A percentile compares a stretch with the other conserved stretches of the same genome.
Evolutionary conservation across 768 basidiomycete species (phyloP).

Genomic region (Fistulinella prunicolor): DNA sequence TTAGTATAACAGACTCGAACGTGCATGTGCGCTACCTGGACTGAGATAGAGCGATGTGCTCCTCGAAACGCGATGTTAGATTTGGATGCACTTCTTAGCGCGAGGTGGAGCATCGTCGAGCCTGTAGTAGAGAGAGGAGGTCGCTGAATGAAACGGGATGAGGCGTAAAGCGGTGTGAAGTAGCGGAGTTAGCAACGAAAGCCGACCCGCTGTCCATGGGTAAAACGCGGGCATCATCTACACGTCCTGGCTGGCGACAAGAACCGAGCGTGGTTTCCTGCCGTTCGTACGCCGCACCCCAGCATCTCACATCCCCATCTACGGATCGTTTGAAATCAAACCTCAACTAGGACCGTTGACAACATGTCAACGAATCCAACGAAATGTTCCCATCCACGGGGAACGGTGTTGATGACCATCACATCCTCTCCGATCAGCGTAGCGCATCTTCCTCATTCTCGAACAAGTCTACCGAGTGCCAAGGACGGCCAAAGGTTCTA

Average conservation of each 20-base stretch:
- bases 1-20: slow-evolving; percentile 27
- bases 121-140: neutral
- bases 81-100: slow-evolving; percentile 16
- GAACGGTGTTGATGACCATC: slow-evolving; percentile 44
- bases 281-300: slow-evolving; percentile 28
- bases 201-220: neutral
- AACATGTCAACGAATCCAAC: no score
- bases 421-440: slow-evolving; percentile 33
- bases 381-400: slow-evolving; percentile 59
- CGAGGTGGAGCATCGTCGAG: slow-evolving; percentile 23
- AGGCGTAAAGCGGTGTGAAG: slow-evolving; percentile 6
- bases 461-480: slow-evolving; percentile 44
- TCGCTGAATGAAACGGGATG: slow-evolving; percentile 5
- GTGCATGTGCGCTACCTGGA: slow-evolving; percentile 47
- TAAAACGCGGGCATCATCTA: neutral
- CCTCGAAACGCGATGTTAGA: slow-evolving; percentile 15
- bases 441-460: slow-evolving; percentile 38
- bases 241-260: no score
- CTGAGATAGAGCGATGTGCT: slow-evolving; percentile 53
- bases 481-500: no score
- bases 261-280: slow-evolving; percentile 19
- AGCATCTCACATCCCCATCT: no score
- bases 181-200: slow-evolving; percentile 20
- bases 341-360: no score
- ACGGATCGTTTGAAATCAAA: no score